phyloP scores from a whole-genome alignment of 2,329 filamentous ascomycete genomes.

The Phoma sp. region DNA sequence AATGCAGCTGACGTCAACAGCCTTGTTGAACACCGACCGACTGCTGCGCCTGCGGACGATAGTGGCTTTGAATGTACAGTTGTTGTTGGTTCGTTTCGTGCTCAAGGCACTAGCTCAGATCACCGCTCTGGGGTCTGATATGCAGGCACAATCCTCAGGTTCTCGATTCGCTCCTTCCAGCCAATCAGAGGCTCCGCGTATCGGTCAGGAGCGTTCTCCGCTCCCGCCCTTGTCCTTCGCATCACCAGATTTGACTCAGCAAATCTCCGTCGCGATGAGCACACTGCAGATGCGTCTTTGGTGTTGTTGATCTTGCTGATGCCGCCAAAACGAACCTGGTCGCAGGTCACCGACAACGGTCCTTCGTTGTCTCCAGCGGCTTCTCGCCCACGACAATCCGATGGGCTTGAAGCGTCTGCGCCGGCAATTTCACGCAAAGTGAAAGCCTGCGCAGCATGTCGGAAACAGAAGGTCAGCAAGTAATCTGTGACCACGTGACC shows the following conservation, averaged over 20 bases:
- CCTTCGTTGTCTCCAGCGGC: constrained; percentile 19
- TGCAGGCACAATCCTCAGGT: too few species aligned
- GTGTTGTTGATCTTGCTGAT: constrained; percentile 16
- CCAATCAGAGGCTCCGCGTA: constrained; percentile 4
- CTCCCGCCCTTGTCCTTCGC: constrained; percentile 7
- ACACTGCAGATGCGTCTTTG: constrained; percentile 4
- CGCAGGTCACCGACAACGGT: constrained; percentile 28
- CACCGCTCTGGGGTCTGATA: too few species aligned
- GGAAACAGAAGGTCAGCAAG: constrained; percentile 56
- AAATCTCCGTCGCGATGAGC: constrained; percentile 7
- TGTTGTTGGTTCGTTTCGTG: constrained; percentile 3
- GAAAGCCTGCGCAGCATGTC: constrained; percentile 61
- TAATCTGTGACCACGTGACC: not conserved
- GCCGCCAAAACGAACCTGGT: constrained; percentile 36
- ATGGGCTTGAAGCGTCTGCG: constrained; percentile 14
- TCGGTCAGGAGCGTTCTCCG: constrained; percentile 5
- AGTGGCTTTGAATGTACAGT: constrained; percentile 1
- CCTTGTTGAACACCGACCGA: not conserved
- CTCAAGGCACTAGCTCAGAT: not conserved
- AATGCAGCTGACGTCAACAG: constrained; percentile 9
- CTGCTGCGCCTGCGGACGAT: not conserved
- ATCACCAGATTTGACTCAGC: constrained; percentile 16
- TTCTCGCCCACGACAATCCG: constrained; percentile 18
- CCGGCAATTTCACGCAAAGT: constrained; percentile 44
- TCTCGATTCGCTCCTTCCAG: not conserved